phyloP scores from a whole-genome alignment of 1,284 basidiomycete species.

The Cystobasidium pallidum region DNA sequence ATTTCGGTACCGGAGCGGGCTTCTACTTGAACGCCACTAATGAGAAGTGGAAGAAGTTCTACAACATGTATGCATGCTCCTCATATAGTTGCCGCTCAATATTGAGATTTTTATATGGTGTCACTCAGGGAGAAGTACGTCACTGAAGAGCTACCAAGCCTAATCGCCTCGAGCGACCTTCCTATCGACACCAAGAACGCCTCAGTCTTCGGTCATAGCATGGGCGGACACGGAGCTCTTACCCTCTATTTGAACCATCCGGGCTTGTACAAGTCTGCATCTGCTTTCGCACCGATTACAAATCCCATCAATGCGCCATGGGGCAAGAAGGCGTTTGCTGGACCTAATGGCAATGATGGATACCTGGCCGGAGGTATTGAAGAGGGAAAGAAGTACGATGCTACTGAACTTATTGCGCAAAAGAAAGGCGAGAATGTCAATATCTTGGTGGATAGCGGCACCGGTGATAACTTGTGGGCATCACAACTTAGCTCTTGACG shows the following conservation, averaged over 20 bases:
- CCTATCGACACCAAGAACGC: slow-evolving; percentile 65
- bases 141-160: slow-evolving; percentile 76
- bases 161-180: slow-evolving; percentile 70
- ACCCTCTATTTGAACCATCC: slow-evolving; percentile 79
- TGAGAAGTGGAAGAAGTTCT: slow-evolving; percentile 76
- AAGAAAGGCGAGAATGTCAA: slow-evolving; percentile 62
- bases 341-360: slow-evolving; percentile 58
- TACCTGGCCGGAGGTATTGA: slow-evolving; percentile 78
- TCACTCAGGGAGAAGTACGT: slow-evolving; percentile 65
- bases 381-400: slow-evolving; percentile 82
- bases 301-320: slow-evolving; percentile 87
- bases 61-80: slow-evolving; percentile 73
- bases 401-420: slow-evolving; percentile 79
- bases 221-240: slow-evolving; percentile 90
- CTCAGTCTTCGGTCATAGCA: slow-evolving; percentile 76
- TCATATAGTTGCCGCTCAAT: background rate
- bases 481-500: too few species aligned
- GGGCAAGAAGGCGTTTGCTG: slow-evolving; percentile 86
- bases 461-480: slow-evolving; percentile 57
- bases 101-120: too few species aligned
- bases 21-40: slow-evolving; percentile 90
- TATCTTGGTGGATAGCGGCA: slow-evolving; percentile 71
- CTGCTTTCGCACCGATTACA: slow-evolving; percentile 88
- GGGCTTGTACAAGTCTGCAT: slow-evolving; percentile 76
- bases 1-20: slow-evolving; percentile 85